Evolutionary conservation across 306 rosid species (phyloP), one percentile per base, ranked within the genome.

Genomic region (Vigna radiata): DNA sequence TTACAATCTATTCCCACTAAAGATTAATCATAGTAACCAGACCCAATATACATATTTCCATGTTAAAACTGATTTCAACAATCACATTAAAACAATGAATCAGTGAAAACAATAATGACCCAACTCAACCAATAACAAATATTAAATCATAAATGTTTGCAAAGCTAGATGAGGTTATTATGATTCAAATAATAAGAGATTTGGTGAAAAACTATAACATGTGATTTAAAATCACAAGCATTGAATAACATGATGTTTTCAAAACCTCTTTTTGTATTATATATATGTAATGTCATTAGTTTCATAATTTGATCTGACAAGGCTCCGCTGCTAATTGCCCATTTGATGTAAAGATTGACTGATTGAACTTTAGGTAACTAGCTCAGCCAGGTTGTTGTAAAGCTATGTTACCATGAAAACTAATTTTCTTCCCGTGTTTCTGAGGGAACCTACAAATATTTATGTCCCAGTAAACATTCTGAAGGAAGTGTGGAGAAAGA

Each of bases 321-420:
- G 33, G 37, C 60, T 55, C 69, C 47, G 17, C 61, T 58, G 27
- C 27, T 17, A 27, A 44, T 31, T 77, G 8, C 68, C 50, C 76
- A 66, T 68, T 69, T 18, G 61, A 68, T 46, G 43, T 15, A 48
- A 19, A 70, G 15, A 7, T 13, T 37, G 21, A 27, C 41, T 12
- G 11, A 27, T 59, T 25, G 64, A 55, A 15, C 55, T n/a, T 41
- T 53, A 33, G 3, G 13, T 44, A 11, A 4, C 33, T 4, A 31
- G 63, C 15, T 29, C 52, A 17, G 60, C 36, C 68, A 77, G 58
- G 23, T 5, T 13, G 2, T 33, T 13, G 6, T 11, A 55, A 54
- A 67, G 63, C 80, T 37, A 31, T 15, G 53, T 76, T 41, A 64
- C 56, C 43, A 65, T 15, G 74, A 10, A 77, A 66, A 65, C 73